These are phyloP conservation scores for Macrophomina pseudophaseolina DNA, from an alignment of 2,329 filamentous ascomycete genomes.

Conservation along the genomic window DNA sequence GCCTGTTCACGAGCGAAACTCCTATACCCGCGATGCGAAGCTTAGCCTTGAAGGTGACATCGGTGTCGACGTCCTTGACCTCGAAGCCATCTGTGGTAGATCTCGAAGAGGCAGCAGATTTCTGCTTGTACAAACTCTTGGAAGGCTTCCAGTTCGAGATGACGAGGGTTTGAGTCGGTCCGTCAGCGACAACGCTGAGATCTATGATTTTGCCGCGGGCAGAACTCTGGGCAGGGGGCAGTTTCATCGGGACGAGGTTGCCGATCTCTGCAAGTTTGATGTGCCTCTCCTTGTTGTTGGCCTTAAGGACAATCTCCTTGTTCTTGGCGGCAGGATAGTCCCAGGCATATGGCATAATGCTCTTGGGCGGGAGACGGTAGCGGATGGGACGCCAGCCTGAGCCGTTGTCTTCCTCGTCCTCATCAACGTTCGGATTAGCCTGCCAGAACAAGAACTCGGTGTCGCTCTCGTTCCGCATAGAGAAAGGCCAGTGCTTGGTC, in stretches of 20 bases:
- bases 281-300: constrained; percentile 81
- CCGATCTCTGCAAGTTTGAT: constrained; percentile 97
- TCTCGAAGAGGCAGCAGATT: constrained; percentile 60
- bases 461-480: constrained; percentile 97
- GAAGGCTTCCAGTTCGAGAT: constrained; percentile 92
- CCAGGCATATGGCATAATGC: constrained; percentile 99
- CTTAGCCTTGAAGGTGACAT: constrained; percentile 86
- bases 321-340: constrained; percentile 98
- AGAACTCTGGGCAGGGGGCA: constrained; percentile 68
- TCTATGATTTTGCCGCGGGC: constrained; percentile 85
- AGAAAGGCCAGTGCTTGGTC: constrained; percentile 96
- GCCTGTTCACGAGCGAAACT: constrained; percentile 89
- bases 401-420: constrained; percentile 80
- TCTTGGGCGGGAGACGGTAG: constrained; percentile 88
- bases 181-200: constrained; percentile 93
- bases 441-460: constrained; percentile 97
- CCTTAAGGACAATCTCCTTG: constrained; percentile 86
- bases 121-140: constrained; percentile 86
- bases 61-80: constrained; percentile 88
- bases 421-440: constrained; percentile 88
- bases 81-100: constrained; percentile 78
- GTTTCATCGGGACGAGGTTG: constrained; percentile 92
- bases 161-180: constrained; percentile 92
- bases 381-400: constrained; percentile 91
- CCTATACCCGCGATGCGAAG: constrained; percentile 88